These are phyloP conservation scores for Goniomonas avonlea DNA, from an alignment of 78 protist genomes.

Conservation along the genomic window DNA sequence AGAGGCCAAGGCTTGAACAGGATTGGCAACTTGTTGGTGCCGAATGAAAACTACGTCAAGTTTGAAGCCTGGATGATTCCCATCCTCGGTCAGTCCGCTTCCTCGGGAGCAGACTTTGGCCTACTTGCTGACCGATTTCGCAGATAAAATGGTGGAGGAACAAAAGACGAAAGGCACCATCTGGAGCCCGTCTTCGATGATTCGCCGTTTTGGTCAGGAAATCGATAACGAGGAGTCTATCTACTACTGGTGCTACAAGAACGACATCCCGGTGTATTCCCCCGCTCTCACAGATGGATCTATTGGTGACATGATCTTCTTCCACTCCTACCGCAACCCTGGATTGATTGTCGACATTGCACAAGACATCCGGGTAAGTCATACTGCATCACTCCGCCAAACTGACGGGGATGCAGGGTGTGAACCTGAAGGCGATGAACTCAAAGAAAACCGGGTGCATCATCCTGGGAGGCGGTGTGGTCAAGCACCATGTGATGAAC, in stretches of 20 bases:
- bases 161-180: conserved; percentile 21
- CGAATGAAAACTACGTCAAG: conserved; percentile 92
- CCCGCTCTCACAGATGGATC: conserved; percentile 98
- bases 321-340: conserved; percentile 70
- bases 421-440: conserved; percentile 55
- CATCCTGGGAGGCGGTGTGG: conserved; percentile 98
- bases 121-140: too few relatives aligned
- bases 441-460: conserved; percentile 86
- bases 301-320: conserved; percentile 97
- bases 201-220: conserved; percentile 85
- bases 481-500: conserved; percentile 98
- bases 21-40: conserved; percentile 95
- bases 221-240: conserved; percentile 81
- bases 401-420: background rate
- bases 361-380: background rate
- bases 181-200: conserved; percentile 91
- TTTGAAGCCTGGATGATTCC: conserved; percentile 91
- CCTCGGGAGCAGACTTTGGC: too few relatives aligned
- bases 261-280: conserved; percentile 95
- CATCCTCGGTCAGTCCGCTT: conserved; percentile 79
- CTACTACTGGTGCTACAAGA: conserved; percentile 82
- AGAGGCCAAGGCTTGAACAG: conserved; percentile 85
- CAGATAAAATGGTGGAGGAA: conserved; percentile 30
- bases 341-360: background rate
- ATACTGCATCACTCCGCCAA: background rate